phyloP scores from a whole-genome alignment of 1,139 yeast species.

The Lodderomyces margitis region DNA sequence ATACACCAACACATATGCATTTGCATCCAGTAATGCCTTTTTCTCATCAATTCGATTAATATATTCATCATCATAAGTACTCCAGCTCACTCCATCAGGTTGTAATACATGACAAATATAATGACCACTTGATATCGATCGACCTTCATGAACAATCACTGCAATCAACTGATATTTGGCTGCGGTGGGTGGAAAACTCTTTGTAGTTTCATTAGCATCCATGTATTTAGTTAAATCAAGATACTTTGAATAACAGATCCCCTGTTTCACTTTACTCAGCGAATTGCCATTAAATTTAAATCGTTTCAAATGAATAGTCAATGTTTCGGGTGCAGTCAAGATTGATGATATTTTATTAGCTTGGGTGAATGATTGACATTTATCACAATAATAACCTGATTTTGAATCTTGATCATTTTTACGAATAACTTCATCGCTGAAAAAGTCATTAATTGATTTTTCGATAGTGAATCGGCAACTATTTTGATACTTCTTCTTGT shows the following conservation, averaged over 20 bases:
- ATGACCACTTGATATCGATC: conserved; percentile 91
- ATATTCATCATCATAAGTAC: conserved; percentile 90
- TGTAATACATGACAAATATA: conserved; percentile 88
- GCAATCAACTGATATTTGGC: conserved; percentile 73
- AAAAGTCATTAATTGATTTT: conserved; percentile 74
- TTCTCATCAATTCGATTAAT: conserved; percentile 71
- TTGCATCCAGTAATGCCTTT: conserved; percentile 75
- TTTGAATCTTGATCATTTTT: conserved; percentile 60
- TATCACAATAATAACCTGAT: conserved; percentile 81
- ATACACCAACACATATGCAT: conserved; percentile 87
- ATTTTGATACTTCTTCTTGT: conserved; percentile 29
- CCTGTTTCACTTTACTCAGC: conserved; percentile 84
- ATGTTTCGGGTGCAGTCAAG: conserved; percentile 81
- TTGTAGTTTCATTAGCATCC: conserved; percentile 20
- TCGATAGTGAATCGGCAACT: conserved; percentile 44
- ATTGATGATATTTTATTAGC: conserved; percentile 78
- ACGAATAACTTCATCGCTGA: conserved; percentile 73
- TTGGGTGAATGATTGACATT: conserved; percentile 71
- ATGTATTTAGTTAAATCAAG: conserved; percentile 72
- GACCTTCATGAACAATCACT: conserved; percentile 91
- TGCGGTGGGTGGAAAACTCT: conserved; percentile 18
- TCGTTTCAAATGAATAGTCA: conserved; percentile 82
- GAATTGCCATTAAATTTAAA: conserved; percentile 79
- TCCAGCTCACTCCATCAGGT: conserved; percentile 83
- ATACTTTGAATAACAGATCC: conserved; percentile 74